phyloP scores from a whole-genome alignment of 345 rosid species.

The Orychophragmus violaceus region DNA sequence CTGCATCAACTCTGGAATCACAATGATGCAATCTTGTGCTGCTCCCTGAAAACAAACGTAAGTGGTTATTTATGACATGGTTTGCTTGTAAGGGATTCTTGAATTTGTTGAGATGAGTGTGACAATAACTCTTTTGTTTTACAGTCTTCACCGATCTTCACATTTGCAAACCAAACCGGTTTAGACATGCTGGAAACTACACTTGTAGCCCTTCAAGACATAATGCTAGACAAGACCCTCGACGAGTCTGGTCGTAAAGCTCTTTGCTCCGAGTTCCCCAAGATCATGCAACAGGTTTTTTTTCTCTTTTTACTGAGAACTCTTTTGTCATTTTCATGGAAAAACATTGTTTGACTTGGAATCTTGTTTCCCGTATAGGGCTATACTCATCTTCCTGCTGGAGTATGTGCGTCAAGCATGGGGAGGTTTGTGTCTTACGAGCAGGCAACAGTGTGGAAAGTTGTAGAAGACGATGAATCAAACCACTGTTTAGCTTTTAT shows the following conservation, averaged over 20 bases:
- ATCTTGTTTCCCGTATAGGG: conserved; percentile 42
- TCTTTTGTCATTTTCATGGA: neutral
- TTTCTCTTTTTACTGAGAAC: neutral
- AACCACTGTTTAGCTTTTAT: conserved; percentile 79
- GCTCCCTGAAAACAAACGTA: conserved; percentile 84
- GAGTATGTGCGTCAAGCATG: conserved; percentile 85
- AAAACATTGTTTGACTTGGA: neutral
- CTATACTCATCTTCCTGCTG: conserved; percentile 60
- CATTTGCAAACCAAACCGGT: conserved; percentile 90
- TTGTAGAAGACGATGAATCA: conserved; percentile 60
- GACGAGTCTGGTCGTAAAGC: conserved; percentile 71
- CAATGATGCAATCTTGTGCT: conserved; percentile 79
- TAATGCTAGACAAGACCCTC: conserved; percentile 81
- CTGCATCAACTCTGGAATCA: conserved; percentile 88
- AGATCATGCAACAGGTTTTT: conserved; percentile 87
- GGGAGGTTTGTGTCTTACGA: conserved; percentile 79
- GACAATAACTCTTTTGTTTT: neutral
- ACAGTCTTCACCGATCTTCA: conserved; percentile 81
- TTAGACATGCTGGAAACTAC: conserved; percentile 97
- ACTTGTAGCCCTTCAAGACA: conserved; percentile 88
- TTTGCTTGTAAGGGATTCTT: neutral
- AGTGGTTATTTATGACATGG: neutral
- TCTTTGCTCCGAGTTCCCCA: conserved; percentile 75
- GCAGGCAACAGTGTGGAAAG: conserved; percentile 85
- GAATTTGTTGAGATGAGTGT: neutral